These are phyloP conservation scores for Manihot esculenta DNA, from an alignment of 441 rosid species.

Conservation along the genomic window DNA sequence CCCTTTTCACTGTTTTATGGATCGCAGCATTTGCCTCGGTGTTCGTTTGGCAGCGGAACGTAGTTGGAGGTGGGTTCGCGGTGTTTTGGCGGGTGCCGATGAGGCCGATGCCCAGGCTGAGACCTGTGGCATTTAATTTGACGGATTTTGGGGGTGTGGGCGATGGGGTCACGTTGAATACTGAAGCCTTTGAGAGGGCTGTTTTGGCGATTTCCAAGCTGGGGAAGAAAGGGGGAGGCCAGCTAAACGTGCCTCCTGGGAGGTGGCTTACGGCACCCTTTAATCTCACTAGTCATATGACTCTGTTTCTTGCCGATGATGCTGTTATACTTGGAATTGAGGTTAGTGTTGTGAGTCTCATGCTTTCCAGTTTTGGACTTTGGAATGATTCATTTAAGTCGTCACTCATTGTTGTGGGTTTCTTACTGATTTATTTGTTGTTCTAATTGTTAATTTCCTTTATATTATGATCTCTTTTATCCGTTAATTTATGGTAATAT, in stretches of 20 bases:
- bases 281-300: constrained; percentile 92
- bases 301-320: constrained; percentile 83
- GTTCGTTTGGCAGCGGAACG: constrained; percentile 72
- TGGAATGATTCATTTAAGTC: not conserved
- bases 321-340: constrained; percentile 78
- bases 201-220: constrained; percentile 74
- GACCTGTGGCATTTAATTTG: constrained; percentile 48
- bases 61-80: constrained; percentile 39
- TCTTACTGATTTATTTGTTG: too few species aligned
- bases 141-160: constrained; percentile 92
- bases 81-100: constrained; percentile 39
- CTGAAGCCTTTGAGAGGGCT: constrained; percentile 91
- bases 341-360: constrained; percentile 39
- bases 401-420: too few species aligned
- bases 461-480: too few species aligned
- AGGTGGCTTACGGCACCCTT: constrained; percentile 96
- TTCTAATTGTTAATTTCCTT: too few species aligned
- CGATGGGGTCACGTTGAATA: constrained; percentile 76
- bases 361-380: not conserved
- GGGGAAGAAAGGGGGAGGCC: constrained; percentile 68
- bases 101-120: constrained; percentile 42
- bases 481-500: not conserved
- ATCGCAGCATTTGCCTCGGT: constrained; percentile 74
- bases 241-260: constrained; percentile 90
- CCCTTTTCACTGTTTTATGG: constrained; percentile 77